Evolutionary conservation across 176 grass and related monocot species (phyloP).

Genomic region (Themeda triandra): DNA sequence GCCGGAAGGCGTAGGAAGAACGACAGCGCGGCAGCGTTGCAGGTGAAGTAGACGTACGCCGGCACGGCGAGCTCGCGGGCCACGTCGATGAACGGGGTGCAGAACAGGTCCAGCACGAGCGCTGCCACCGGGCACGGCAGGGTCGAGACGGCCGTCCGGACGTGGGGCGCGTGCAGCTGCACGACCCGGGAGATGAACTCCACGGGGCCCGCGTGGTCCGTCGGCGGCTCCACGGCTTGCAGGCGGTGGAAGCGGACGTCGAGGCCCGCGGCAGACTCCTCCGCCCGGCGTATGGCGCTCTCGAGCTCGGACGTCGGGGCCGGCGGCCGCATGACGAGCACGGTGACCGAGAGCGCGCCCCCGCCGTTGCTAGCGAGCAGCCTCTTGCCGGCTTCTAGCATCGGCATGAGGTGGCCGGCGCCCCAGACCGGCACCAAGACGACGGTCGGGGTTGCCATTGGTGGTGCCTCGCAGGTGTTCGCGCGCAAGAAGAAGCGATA

Average conservation of each 20-base stretch:
- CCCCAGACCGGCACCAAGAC: conserved; percentile 19
- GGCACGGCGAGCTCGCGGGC: conserved; percentile 34
- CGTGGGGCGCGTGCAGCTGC: conserved; percentile 20
- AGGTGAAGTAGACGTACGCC: conserved; percentile 40
- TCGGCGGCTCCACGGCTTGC: conserved; percentile 14
- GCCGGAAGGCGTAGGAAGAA: conserved; percentile 28
- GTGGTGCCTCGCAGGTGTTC: neutral
- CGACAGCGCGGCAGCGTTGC: conserved; percentile 10
- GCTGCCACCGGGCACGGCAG: neutral
- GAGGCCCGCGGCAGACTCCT: neutral
- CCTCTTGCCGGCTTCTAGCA: conserved; percentile 25
- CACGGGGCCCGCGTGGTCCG: neutral
- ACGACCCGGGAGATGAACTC: conserved; percentile 30
- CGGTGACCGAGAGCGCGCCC: conserved; percentile 6
- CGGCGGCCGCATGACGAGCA: conserved; percentile 20
- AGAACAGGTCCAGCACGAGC: conserved; percentile 47
- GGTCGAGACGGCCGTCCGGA: neutral
- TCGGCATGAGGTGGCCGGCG: conserved; percentile 24
- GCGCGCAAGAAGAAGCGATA: neutral
- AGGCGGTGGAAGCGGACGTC: conserved; percentile 24
- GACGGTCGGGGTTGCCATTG: neutral
- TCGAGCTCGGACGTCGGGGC: neutral
- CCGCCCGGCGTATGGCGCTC: neutral
- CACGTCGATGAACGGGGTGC: conserved; percentile 39
- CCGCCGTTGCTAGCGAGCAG: conserved; percentile 6